These are phyloP conservation scores for Taphrina confusa DNA, from an alignment of 1,139 yeast species.

Conservation along the genomic window DNA sequence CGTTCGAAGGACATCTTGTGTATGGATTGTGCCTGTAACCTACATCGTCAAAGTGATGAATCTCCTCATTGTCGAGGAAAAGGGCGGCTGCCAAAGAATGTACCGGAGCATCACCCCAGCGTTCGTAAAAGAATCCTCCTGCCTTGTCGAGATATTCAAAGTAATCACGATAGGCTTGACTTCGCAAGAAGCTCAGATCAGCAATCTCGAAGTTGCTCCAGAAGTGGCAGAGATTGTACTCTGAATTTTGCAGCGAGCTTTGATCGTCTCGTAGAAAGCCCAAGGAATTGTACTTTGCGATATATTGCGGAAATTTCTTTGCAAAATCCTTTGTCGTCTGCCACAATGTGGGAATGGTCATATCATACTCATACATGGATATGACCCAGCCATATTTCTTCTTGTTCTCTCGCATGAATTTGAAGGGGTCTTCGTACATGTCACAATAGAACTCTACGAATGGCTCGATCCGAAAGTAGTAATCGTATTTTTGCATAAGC, in stretches of 20 bases:
- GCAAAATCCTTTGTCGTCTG: slow-evolving; percentile 68
- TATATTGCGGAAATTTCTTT: slow-evolving; percentile 62
- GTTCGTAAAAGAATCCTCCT: slow-evolving; percentile 82
- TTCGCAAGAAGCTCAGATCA: slow-evolving; percentile 62
- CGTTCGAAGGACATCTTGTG: slow-evolving; percentile 69
- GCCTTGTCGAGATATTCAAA: slow-evolving; percentile 58
- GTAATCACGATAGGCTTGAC: slow-evolving; percentile 66
- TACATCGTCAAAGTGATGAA: slow-evolving; percentile 79
- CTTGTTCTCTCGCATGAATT: slow-evolving; percentile 72
- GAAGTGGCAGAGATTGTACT: slow-evolving; percentile 69
- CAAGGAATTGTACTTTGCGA: slow-evolving; percentile 62
- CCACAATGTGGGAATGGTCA: slow-evolving; percentile 83
- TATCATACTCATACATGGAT: slow-evolving; percentile 77
- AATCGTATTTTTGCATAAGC: slow-evolving; percentile 68
- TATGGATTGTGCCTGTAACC: slow-evolving; percentile 83
- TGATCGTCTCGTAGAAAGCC: slow-evolving; percentile 58
- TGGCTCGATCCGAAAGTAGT: slow-evolving; percentile 95
- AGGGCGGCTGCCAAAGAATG: slow-evolving; percentile 85
- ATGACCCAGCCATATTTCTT: slow-evolving; percentile 78
- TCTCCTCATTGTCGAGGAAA: slow-evolving; percentile 63
- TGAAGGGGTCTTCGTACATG: slow-evolving; percentile 77
- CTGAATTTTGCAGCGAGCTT: slow-evolving; percentile 64
- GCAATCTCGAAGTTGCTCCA: slow-evolving; percentile 75
- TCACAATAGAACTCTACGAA: slow-evolving; percentile 77
- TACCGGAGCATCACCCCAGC: slow-evolving; percentile 94